Evolutionary conservation across 176 grass and related monocot genomes (phyloP), one percentile per base, ranked within the genome.

Genomic region (Rhynchospora pubera): DNA sequence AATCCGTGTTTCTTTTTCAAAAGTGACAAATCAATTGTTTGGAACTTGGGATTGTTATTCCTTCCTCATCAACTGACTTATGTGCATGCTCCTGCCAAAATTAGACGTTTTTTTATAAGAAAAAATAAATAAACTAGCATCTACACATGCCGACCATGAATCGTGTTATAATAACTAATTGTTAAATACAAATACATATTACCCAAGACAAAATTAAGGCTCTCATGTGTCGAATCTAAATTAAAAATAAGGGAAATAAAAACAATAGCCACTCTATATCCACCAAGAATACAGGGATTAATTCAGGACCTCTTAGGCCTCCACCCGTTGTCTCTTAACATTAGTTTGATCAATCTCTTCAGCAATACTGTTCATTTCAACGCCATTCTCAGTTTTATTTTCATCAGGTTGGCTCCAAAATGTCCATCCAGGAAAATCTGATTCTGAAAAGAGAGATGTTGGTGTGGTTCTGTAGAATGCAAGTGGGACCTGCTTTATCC

Each of bases 401-500:
- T 59, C 39, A n/a, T 81, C 85, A 5, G 16, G 52, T 22, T 79
- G 66, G 63, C 67, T 63, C 52, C 67, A 76, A 9, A 91, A 93
- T 63, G 81, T 90, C 96, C 92, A 98, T 83, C 92, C 92, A 60
- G 96, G 90, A 83, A 98, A 98, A 84, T 93, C 96, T 18, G 96
- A 85, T 45, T 83, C 85, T 53, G 81, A 84, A 64, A 93, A 95
- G 67, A 98, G 82, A 4, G 89, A 88, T 52, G 62, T 85, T 60
- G 96, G 92, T 16, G 91, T 91, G 80, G 74, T 84, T 87, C 82
- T 92, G 84, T 93, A 98, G 87, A 94, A 98, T 78, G 95, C 96
- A 84, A 98, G 87, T 23, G 95, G 92, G 53, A 94, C 91, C 83
- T 95, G 96, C 86, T 94, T 98, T 94, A 98, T 91, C 76, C 95